Conservation (phyloP, 768 basidiomycete genomes). For the Lanmaoa pseudosensibilis region DNA sequence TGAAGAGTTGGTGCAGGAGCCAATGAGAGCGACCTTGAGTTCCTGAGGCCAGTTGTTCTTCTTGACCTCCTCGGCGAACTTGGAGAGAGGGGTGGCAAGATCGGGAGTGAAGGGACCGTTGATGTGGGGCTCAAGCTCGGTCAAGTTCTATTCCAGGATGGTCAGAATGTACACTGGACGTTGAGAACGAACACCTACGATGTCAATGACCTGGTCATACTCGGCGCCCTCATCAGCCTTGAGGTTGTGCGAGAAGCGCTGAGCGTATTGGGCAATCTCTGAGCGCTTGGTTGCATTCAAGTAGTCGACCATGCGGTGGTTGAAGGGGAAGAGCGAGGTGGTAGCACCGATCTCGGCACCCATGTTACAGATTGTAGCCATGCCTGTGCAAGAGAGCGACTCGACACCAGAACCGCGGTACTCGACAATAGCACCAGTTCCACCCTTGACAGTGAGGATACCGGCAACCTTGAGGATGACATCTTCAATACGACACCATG, state of each 20-base stretch:
- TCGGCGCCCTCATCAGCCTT: slow-evolving; percentile 84
- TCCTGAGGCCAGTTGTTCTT: slow-evolving; percentile 97
- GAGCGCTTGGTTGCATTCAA: slow-evolving; percentile 91
- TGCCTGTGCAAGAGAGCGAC: slow-evolving; percentile 95
- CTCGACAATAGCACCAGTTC: slow-evolving; percentile 98
- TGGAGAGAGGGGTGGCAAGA: slow-evolving; percentile 96
- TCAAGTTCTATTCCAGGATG: slow-evolving; percentile 64
- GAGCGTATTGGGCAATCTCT: slow-evolving; percentile 86
- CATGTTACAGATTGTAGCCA: slow-evolving; percentile 99
- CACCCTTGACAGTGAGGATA: slow-evolving; percentile 98
- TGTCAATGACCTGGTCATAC: slow-evolving; percentile 93
- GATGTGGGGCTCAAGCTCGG: slow-evolving; percentile 97
- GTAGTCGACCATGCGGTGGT: slow-evolving; percentile 90
- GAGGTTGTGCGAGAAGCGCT: slow-evolving; percentile 87
- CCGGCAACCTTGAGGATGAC: slow-evolving; percentile 99
- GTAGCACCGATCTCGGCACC: slow-evolving; percentile 99
- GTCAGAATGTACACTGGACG: background rate
- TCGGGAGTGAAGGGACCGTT: slow-evolving; percentile 99
- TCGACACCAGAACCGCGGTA: slow-evolving; percentile 95
- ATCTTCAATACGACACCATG: slow-evolving; percentile 46
- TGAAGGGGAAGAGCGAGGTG: slow-evolving; percentile 98
- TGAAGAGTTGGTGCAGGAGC: slow-evolving; percentile 99
- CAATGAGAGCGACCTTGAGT: slow-evolving; percentile 96
- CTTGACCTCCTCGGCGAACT: slow-evolving; percentile 89
- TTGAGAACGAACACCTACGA: slow-evolving; percentile 49